Evolutionary conservation across 352 stramenopile genomes (phyloP).

Genomic region (Phytophthora boehmeriae): DNA sequence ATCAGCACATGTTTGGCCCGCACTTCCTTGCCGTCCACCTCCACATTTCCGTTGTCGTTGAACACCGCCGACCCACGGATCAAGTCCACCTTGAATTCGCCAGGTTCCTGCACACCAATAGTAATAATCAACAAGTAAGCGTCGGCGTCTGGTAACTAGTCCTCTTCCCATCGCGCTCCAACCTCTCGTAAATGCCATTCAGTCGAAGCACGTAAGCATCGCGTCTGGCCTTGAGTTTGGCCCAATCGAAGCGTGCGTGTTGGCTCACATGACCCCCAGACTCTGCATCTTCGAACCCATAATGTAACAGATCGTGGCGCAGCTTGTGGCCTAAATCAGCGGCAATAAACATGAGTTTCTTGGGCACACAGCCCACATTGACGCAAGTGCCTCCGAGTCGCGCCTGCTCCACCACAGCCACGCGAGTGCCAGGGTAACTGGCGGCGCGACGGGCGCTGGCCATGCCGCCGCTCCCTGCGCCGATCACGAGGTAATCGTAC

Average conservation of each 20-base stretch:
- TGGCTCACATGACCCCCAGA: conserved; percentile 43
- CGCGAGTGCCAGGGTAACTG: conserved; percentile 86
- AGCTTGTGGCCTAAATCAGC: conserved; percentile 67
- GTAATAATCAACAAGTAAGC: not conserved
- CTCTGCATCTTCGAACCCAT: conserved; percentile 59
- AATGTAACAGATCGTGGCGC: conserved; percentile 57
- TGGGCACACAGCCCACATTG: conserved; percentile 99
- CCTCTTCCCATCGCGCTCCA: not conserved
- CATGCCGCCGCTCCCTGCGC: conserved; percentile 92
- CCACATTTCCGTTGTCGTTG: conserved; percentile 74
- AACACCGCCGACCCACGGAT: conserved; percentile 92
- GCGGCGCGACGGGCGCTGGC: conserved; percentile 92
- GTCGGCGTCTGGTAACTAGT: not conserved
- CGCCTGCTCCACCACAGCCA: conserved; percentile 94
- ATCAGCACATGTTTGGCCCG: conserved; percentile 68
- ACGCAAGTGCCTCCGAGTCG: conserved; percentile 97
- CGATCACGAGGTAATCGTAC: conserved; percentile 93
- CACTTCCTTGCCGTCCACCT: conserved; percentile 71
- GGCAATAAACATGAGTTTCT: conserved; percentile 97
- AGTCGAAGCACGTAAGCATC: conserved; percentile 96
- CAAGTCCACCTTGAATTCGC: conserved; percentile 90
- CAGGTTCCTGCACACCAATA: conserved; percentile 69
- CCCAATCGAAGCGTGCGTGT: conserved; percentile 88
- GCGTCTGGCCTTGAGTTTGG: conserved; percentile 90
- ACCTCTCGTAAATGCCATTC: conserved; percentile 96